Base-by-base conservation (phyloP, 257 asterid species). In the Penstemon eatonii region DNA sequence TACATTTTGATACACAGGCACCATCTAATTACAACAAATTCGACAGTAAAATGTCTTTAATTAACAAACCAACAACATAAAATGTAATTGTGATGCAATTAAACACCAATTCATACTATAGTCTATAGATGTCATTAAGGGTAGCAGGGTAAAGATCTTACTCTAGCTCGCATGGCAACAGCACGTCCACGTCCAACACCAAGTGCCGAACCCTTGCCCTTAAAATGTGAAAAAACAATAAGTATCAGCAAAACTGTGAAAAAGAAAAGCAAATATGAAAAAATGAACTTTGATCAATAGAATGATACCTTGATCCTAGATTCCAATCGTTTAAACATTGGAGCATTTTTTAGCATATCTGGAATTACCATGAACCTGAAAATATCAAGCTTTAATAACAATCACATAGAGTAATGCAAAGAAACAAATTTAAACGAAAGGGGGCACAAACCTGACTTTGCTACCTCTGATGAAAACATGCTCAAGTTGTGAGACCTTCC, bases 121-220 rank as follows among this genome's bases (percentile, higher is more conserved):
- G 33, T 25, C 33, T 25, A 25, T 25, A 25, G 33, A 25, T 25
- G 33, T 25, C 33, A 25, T 25, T 25, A 25, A 25, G 33, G 33
- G 2, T 25, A 70, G 18, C 15, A 40, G 43, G 37, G n/a, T 18
- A 12, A 12, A 65, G 49, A 49, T 65, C 91, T 75, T 82, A 91
- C 97, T 72, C 91, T 89, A 40, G 97, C 96, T 74, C 97, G 86
- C 96, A 91, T 87, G 33, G 96, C 96, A 53, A 81, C 92, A 71
- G 96, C 92, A 66, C 98, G 98, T 9, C 98, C 98, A 68, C 98
- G 90, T 18, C 98, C 98, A 60, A 84, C 98, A 52, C 98, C 98
- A 80, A 92, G 86, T 5, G 89, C 76, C 8, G 96, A 81, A 58
- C 98, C 95, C 82, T 89, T 92, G 44, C 96, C 98, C 98, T 92